phyloP scores from a whole-genome alignment of 345 rosid genomes.

The Syzygium jambos region DNA sequence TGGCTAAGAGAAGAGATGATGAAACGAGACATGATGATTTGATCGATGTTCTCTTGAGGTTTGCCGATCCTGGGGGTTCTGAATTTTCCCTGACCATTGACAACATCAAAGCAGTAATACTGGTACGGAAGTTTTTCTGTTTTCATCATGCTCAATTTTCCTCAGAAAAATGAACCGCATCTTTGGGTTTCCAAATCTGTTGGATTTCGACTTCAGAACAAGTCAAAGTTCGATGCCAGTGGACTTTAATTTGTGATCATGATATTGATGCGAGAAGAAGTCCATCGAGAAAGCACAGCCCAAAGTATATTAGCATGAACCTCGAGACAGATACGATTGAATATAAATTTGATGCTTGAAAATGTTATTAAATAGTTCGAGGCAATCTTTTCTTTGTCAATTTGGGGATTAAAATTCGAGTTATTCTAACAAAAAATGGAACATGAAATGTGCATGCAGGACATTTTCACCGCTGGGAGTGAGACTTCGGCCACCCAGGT shows the following conservation, averaged over 20 bases:
- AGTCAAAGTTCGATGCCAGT: not conserved
- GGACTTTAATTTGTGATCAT: not conserved
- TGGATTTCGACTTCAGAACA: not conserved
- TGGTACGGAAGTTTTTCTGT: not conserved
- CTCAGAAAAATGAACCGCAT: not conserved
- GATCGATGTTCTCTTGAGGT: slow-evolving; percentile 12
- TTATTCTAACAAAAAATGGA: not conserved
- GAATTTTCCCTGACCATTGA: slow-evolving; percentile 5
- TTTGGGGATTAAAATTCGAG: not conserved
- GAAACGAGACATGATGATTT: not conserved
- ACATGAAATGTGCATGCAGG: slow-evolving; percentile 1
- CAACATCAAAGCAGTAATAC: slow-evolving; percentile 20
- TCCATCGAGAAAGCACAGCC: not conserved
- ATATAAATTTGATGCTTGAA: not conserved
- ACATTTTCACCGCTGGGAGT: slow-evolving; percentile 14
- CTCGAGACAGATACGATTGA: not conserved
- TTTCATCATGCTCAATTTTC: not conserved
- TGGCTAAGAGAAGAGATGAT: not conserved
- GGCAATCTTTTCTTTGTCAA: not conserved
- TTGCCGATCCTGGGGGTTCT: not conserved
- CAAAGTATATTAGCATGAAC: not conserved
- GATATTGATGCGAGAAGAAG: not conserved
- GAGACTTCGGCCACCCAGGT: slow-evolving; percentile 18
- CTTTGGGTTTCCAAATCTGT: not conserved
- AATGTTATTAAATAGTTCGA: not conserved